Evolutionary conservation across 2,329 filamentous ascomycete genomes (phyloP), one percentile per base, ranked within the genome.

Genomic region (Oidium heveae): DNA sequence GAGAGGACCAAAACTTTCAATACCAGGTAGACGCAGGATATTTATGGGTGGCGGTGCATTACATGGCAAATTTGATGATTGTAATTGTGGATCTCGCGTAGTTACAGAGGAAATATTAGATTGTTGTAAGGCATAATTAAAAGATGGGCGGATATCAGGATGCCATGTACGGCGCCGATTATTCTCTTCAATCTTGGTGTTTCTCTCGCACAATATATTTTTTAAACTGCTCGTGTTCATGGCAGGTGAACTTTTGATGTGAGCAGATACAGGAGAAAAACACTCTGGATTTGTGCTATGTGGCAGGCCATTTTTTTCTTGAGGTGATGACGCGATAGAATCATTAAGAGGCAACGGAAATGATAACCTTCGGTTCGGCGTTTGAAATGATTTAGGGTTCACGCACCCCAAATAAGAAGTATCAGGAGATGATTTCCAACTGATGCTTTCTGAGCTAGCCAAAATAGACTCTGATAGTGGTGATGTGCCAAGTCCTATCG

Each of bases 131-230:
- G 16, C 43, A 12, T 24, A 13, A 24, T 13, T 18, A 22, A 1
- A 46, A n/a, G 5, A 20, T 46, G 43, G 43, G 56, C 72, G 71
- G 12, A 79, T 83, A 58, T 86, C 84, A 0, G 86, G 85, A 67
- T 95, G 88, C 88, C 88, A 95, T 2, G 88, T 95, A 54, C 87
- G 77, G 58, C 88, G 74, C 59, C 87, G 79, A 76, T 80, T 85
- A 55, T 85, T 83, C 44, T 86, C 80, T 58, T 94, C 86, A 0
- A 75, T 69, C 20, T 72, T 70, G 53, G 74, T 77, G 9, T 74
- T 70, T 0, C 84, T 83, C 43, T 87, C 83, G 44, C 81, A 73
- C 33, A 82, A 71, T 4, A 76, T 74, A 67, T 78, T 82, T 8
- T 72, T 71, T 36, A 80, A 77, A 10, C 60, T 60, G 18, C 54